Base-by-base conservation (phyloP, 176 grass and related monocot species). In the Oryza australiensis region DNA sequence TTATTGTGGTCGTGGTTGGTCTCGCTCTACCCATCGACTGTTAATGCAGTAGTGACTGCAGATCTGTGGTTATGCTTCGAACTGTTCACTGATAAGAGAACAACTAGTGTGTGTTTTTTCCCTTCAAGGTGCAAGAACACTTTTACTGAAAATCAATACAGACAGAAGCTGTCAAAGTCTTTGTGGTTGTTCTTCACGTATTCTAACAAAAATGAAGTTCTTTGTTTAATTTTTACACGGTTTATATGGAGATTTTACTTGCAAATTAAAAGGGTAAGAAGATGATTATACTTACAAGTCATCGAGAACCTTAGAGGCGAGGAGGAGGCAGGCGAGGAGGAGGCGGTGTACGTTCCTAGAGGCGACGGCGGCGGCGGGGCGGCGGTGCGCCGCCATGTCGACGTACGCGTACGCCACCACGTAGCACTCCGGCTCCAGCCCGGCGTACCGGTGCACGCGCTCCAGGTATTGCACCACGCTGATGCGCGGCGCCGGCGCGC, bases 271-370 rank as follows among this genome's bases (percentile, higher is more conserved):
- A 6, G 53, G 22, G 3, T 8, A 59, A 53, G 49, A 16, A 53
- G 16, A 53, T 53, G 16, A 6, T 18, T 18, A 20, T 5, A 35
- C 92, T 72, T 88, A 94, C 95, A 89, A 73, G 89, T 98, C 96
- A 29, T 98, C 96, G 9, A 93, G 93, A 18, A 98, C 68, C 87
- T 98, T 98, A 76, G 93, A 98, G 75, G 96, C 96, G 59, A 98
- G 12, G 76, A 98, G 76, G 80, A 98, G 87, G 86, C 89, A 87
- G 0, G 92, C 86, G 24, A 98, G 96, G 41, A 91, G 79, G 32
- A 98, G 85, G 2, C 96, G 88, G 80, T 98, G 96, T 3, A 98
- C 90, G 84, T 93, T 95, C 79, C 71, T 73, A 15, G 93, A 95
- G 26, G 82, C 84, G 5, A 98, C 90, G 30, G 72, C 83, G 33